A percentile compares a stretch with the other conserved stretches of the same genome.
Conservation (phyloP, 441 rosid species). For the Pelargonium myrrhifolium region DNA sequence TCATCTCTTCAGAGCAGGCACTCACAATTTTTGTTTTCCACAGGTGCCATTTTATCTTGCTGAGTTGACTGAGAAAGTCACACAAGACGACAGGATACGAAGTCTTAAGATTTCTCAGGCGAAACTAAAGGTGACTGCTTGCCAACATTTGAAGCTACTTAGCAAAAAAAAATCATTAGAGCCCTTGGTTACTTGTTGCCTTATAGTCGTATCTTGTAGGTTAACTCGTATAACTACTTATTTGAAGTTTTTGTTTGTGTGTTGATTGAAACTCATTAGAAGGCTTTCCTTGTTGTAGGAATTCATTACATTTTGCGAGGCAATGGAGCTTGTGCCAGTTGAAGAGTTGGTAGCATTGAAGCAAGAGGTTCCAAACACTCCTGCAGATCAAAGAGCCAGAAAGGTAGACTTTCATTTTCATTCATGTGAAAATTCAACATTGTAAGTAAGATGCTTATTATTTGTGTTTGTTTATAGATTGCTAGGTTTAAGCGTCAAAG, state of each 20-base stretch:
- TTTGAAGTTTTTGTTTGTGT: background rate
- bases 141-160: background rate
- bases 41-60: conserved; percentile 83
- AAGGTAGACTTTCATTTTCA: conserved; percentile 40
- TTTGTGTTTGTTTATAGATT: conserved; percentile 40
- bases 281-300: conserved; percentile 43
- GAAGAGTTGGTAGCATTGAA: conserved; percentile 55
- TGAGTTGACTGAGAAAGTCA: conserved; percentile 63
- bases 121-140: conserved; percentile 53
- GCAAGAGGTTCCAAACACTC: conserved; percentile 42
- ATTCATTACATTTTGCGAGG: conserved; percentile 76
- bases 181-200: too few relatives aligned
- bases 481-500: conserved; percentile 74
- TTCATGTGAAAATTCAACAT: background rate
- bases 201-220: background rate
- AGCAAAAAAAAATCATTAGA: too few relatives aligned
- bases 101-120: conserved; percentile 48
- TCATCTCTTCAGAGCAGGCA: background rate
- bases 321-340: conserved; percentile 73
- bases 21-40: background rate
- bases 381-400: conserved; percentile 63
- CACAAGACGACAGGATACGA: conserved; percentile 52
- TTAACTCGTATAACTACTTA: background rate
- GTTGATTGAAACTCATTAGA: conserved; percentile 10
- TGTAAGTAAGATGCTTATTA: background rate